Base-by-base conservation (phyloP, 768 basidiomycete genomes). In the Leccinum rimulosum region DNA sequence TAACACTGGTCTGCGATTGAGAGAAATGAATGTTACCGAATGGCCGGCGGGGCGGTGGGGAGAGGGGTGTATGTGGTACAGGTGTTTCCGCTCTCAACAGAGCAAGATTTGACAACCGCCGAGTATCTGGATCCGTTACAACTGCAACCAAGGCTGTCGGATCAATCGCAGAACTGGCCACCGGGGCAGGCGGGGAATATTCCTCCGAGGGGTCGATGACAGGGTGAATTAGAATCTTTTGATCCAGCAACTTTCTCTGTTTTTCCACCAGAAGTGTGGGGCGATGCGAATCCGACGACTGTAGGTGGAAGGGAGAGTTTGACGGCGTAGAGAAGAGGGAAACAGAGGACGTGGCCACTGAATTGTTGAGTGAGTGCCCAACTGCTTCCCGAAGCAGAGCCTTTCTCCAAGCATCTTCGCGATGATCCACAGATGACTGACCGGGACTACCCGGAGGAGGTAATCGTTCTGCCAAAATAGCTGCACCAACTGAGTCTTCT, bases 321-420 rank as follows among this genome's bases (percentile, higher is more conserved):
- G 71, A 61, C 27, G 77, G 62, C 27, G 81, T 79, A 10, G 81
- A 80, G 50, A 28, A 61, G 12, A 57, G 58, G 12, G 71, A 73
- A 27, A 73, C 64, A 19, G 71, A 74, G 17, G 76, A 66, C 51
- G 76, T 77, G 3, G 82, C 79, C 64, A 80, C 82, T 22, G 81
- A 82, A 55, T 79, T 82, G 60, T 82, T 84, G 38, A 91, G 75
- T 4, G 90, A 91, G 71, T 86, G 86, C 55, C 86, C 84, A 19
- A 94, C 90, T 36, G 90, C 92, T 71, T 91, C 83, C 22, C 84
- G 84, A 55, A 94, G 77, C 25, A 94, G 72, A 0, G 85, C 85
- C 70, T 83, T 89, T 60, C 91, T 79, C 93, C 92, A 94, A 27
- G 81, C 78, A 52, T 87, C 84, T 43, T 87, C 86, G 19, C 76